phyloP scores from a whole-genome alignment of 1,139 yeast species.

The Zygoascus meyerae region DNA sequence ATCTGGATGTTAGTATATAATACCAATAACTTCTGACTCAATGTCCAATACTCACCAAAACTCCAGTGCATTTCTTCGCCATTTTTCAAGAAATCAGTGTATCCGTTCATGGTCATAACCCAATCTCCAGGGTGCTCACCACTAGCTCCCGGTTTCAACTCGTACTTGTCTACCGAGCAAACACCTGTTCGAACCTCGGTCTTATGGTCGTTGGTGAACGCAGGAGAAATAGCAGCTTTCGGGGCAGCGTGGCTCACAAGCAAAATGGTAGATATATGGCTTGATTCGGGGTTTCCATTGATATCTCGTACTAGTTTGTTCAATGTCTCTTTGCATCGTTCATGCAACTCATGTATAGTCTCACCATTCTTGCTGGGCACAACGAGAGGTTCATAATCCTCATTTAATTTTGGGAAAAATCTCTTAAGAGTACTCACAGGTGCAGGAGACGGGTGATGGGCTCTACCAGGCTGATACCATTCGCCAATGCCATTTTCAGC shows the following conservation, averaged over 20 bases:
- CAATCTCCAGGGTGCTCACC: constrained; percentile 41
- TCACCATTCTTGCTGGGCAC: constrained; percentile 65
- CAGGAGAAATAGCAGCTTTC: constrained; percentile 70
- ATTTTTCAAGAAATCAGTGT: constrained; percentile 53
- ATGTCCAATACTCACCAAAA: constrained; percentile 42
- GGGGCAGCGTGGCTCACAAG: constrained; percentile 82
- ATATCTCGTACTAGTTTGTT: constrained; percentile 45
- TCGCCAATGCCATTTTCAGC: constrained; percentile 64
- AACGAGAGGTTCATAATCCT: constrained; percentile 40
- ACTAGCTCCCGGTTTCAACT: constrained; percentile 36
- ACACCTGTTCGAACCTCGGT: constrained; percentile 50
- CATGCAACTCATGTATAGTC: constrained; percentile 54
- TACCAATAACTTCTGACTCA: not conserved
- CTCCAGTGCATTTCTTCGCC: constrained; percentile 97
- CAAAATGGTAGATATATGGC: constrained; percentile 44
- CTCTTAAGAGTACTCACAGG: constrained; percentile 41
- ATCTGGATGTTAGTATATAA: constrained; percentile 14
- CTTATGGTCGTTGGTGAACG: constrained; percentile 46
- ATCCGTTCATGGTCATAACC: constrained; percentile 59
- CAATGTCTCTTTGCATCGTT: constrained; percentile 50
- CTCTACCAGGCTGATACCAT: constrained; percentile 32
- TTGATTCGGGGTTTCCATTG: constrained; percentile 41
- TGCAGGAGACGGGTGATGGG: constrained; percentile 43
- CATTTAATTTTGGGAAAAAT: constrained; percentile 47
- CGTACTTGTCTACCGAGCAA: constrained; percentile 54